Evolutionary conservation across 2,329 filamentous ascomycete genomes (phyloP), one percentile per base, ranked within the genome.

Genomic region (Lachnellula occidentalis): DNA sequence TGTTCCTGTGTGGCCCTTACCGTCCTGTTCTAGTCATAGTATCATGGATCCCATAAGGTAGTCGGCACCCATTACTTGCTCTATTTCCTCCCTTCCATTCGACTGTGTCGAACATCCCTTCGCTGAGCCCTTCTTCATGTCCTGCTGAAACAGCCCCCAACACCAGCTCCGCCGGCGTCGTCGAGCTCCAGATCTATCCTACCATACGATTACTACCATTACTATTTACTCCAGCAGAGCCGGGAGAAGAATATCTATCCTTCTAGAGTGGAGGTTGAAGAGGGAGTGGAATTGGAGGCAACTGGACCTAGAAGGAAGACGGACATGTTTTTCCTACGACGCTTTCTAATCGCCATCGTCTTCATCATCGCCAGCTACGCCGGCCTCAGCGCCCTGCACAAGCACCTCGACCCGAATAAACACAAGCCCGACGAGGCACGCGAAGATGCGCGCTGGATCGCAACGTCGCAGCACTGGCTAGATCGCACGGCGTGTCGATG

Each of bases 401-500:
- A 75, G 51, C 69, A 77, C 43, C 76, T 87, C 57, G 81, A 86
- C 56, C 86, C 86, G 2, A 80, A 80, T n/a, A 82, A 80, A 19
- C 51, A 51, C 17, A 61, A 61, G 51, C 60, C 60, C 2, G 81
- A 82, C 49, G 83, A 86, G 70, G 77, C 79, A 48, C 73, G 76
- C 50, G 82, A 85, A 61, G 85, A 90, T 67, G 73, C 74, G 55
- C 73, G 71, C 61, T 92, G 88, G 88, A 81, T 92, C 47, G 76
- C 81, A 45, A 86, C 80, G 17, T 89, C 87, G 14, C 82, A 82
- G 37, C 85, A 85, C 65, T 92, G 86, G 80, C 70, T 86, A 56
- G 88, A 92, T 69, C 79, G 87, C 34, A 90, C 90, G 66, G 76
- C 83, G 7, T 95, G 91, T 69, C 81, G 83, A 45, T 95, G 87